Conservation (phyloP, 164 flowering plant genomes). For the Liriodendron chinense region DNA sequence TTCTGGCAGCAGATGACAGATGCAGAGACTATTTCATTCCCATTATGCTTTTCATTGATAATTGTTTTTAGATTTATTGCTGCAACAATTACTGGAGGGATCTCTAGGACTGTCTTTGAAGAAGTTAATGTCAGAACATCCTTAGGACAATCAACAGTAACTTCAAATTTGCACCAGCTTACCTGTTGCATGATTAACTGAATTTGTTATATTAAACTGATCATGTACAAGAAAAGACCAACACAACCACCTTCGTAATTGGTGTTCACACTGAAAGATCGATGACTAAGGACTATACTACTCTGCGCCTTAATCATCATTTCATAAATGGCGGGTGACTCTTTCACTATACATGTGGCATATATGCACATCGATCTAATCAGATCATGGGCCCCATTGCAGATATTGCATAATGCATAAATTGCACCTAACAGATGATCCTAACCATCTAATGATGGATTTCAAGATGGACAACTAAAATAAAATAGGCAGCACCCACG, state of each 20-base stretch:
- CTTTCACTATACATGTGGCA: too few relatives aligned
- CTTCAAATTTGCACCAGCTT: slow-evolving; percentile 98
- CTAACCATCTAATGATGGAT: too few relatives aligned
- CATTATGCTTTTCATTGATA: slow-evolving; percentile 68
- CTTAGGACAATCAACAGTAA: slow-evolving; percentile 73
- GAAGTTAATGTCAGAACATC: slow-evolving; percentile 48
- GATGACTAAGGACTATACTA: too few relatives aligned
- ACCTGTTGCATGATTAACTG: slow-evolving; percentile 49
- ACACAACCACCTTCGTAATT: background rate
- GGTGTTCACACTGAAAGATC: background rate
- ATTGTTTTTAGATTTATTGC: slow-evolving; percentile 87
- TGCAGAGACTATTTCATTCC: slow-evolving; percentile 88
- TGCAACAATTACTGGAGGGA: slow-evolving; percentile 85
- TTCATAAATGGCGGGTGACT: too few relatives aligned
- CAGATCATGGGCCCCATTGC: too few relatives aligned
- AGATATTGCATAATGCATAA: too few relatives aligned
- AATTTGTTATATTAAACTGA: background rate
- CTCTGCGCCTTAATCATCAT: too few relatives aligned
- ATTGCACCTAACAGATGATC: too few relatives aligned
- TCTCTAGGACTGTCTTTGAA: slow-evolving; percentile 43
- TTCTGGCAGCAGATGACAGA: slow-evolving; percentile 78
- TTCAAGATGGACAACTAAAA: too few relatives aligned
- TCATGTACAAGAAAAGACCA: background rate
- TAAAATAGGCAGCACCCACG: too few relatives aligned
- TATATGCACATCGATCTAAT: too few relatives aligned